Conservation (phyloP, 495 filamentous ascomycete species). For the Aspergillus homomorphus region DNA sequence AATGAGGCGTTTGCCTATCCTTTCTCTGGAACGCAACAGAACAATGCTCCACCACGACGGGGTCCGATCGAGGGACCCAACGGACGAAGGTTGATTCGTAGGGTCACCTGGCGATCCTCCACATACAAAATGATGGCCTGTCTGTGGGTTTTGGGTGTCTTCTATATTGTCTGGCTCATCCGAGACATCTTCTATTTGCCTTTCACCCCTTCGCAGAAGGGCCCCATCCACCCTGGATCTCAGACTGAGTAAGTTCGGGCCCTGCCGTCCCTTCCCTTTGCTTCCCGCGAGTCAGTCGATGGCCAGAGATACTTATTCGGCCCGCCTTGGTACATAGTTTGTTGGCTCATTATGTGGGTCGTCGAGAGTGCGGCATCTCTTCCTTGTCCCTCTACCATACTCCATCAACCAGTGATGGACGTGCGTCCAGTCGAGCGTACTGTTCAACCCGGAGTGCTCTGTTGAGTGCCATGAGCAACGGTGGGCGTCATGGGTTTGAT, state of each 20-base stretch:
- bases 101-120: constrained; percentile 50
- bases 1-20: constrained; percentile 41
- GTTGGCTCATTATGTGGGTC: constrained; percentile 42
- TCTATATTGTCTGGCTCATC: constrained; percentile 49
- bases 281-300: constrained; percentile 2
- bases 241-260: constrained; percentile 22
- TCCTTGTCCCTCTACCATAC: constrained; percentile 40
- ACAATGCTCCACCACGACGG: constrained; percentile 27
- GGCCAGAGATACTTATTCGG: constrained; percentile 20
- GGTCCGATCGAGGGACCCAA: constrained; percentile 47
- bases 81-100: constrained; percentile 44
- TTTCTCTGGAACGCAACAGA: constrained; percentile 27
- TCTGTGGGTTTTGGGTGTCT: constrained; percentile 44
- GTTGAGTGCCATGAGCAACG: constrained; percentile 44
- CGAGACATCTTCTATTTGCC: constrained; percentile 45
- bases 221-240: constrained; percentile 7
- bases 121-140: constrained; percentile 50
- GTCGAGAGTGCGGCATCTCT: constrained; percentile 44
- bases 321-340: constrained; percentile 28
- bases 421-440: constrained; percentile 19
- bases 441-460: constrained; percentile 38
- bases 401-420: constrained; percentile 21
- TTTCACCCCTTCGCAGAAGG: constrained; percentile 26
- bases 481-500: constrained; percentile 47
- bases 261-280: constrained; percentile 6